Base-by-base conservation (phyloP, 768 basidiomycete genomes). In the Boletus rex-veris region DNA sequence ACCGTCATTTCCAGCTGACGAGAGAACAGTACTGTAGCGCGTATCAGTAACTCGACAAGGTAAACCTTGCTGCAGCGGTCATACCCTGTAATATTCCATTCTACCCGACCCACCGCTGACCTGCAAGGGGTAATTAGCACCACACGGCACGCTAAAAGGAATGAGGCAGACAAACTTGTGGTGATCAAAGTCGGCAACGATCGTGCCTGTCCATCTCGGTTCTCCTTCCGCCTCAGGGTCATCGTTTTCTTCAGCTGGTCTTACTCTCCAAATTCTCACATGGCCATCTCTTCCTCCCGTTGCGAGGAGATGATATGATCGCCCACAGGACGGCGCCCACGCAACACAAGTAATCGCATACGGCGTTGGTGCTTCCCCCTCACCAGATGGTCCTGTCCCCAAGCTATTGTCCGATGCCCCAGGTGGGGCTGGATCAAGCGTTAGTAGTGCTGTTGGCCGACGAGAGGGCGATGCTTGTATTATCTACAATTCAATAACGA, bases 251-350 rank as follows among this genome's bases (percentile, higher is more conserved):
- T 78, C 76, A 0, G 73, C 76, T 10, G 90, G 88, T 57, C 78
- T 80, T 28, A 97, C 75, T 57, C 84, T 84, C 94, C 94, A 98
- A 58, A 99, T 90, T 57, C 92, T 74, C 12, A 98, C 93, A 42
- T 82, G 80, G 2, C 94, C 93, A 67, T 97, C 94, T 30, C 93
- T 78, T 30, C 84, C 77, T 15, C 94, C 97, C 0, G 92, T 91
- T 2, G 96, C 97, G 54, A 98, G 80, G 37, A 98, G 86, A 64
- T 98, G 96, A 70, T 93, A 96, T 1, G 90, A 90, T 26, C 97
- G 80, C 7, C 96, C 97, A 55, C 92, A 96, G 0, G 88, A 88
- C 0, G 97, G 91, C 0, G 96, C 93, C 95, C 95, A 99, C 15
- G 93, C 77, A 35, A 98, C 81, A 30, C 87, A 85, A 0, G 88